A percentile compares a stretch with the other conserved stretches of the same genome.
These are phyloP conservation scores for Arthrinium phaeospermum DNA, from an alignment of 2,329 filamentous ascomycete species.

Conservation along the genomic window DNA sequence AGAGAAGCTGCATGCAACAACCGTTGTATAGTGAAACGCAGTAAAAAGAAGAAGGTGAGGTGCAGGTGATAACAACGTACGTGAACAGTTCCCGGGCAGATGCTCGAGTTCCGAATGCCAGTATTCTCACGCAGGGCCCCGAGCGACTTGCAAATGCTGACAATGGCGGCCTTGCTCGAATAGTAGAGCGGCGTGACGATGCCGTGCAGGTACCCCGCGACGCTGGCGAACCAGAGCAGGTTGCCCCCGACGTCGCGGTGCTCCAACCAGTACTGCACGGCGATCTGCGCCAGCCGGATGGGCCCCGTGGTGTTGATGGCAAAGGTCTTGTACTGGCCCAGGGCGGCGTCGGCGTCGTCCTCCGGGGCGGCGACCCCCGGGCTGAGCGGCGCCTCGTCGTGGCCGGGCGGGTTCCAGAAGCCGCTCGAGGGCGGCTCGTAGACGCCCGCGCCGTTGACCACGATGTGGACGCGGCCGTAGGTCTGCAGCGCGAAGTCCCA, in stretches of 20 bases:
- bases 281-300: slow-evolving; percentile 33
- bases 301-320: slow-evolving; percentile 31
- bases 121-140: slow-evolving; percentile 37
- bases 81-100: slow-evolving; percentile 42
- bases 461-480: slow-evolving; percentile 29
- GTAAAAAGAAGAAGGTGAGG: not conserved
- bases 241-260: slow-evolving; percentile 32
- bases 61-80: slow-evolving; percentile 25
- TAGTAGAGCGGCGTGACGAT: slow-evolving; percentile 39
- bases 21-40: too few species aligned
- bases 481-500: slow-evolving; percentile 28
- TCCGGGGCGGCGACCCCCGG: not conserved
- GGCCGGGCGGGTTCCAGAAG: slow-evolving; percentile 33
- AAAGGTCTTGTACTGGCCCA: slow-evolving; percentile 31
- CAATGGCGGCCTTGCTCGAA: slow-evolving; percentile 36
- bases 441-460: slow-evolving; percentile 28
- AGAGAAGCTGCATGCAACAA: too few species aligned
- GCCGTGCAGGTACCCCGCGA: slow-evolving; percentile 37
- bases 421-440: slow-evolving; percentile 31
- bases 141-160: slow-evolving; percentile 32
- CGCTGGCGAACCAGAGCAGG: slow-evolving; percentile 35
- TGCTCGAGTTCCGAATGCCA: slow-evolving; percentile 40
- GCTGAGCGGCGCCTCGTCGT: slow-evolving; percentile 20
- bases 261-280: slow-evolving; percentile 37
- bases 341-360: slow-evolving; percentile 27